These are phyloP conservation scores for Dictyostelium citrinum DNA, from an alignment of 78 protist genomes.

Conservation along the genomic window DNA sequence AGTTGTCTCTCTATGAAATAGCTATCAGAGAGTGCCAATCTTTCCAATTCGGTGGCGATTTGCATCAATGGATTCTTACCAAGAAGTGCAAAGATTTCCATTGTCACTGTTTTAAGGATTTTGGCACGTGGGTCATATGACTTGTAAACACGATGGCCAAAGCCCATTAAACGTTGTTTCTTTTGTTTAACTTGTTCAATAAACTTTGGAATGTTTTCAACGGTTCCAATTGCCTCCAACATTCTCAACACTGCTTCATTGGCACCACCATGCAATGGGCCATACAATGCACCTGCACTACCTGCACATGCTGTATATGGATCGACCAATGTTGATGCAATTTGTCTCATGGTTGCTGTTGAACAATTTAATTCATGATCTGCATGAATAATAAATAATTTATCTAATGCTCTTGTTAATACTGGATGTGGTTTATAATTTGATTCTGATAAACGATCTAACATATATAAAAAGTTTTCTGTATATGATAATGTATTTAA, in stretches of 20 bases:
- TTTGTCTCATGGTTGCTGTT: conserved; percentile 89
- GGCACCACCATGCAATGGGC: conserved; percentile 94
- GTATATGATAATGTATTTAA: conserved; percentile 54
- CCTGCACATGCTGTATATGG: conserved; percentile 89
- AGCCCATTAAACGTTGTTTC: conserved; percentile 86
- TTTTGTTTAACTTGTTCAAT: conserved; percentile 78
- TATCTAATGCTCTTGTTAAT: conserved; percentile 83
- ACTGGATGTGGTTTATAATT: conserved; percentile 79
- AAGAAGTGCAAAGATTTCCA: conserved; percentile 48
- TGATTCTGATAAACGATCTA: conserved; percentile 68
- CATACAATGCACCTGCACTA: conserved; percentile 88
- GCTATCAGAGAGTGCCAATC: conserved; percentile 78
- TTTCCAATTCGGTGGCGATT: conserved; percentile 81
- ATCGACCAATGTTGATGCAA: conserved; percentile 77
- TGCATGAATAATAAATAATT: conserved; percentile 90
- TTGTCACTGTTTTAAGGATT: conserved; percentile 37
- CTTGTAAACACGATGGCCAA: conserved; percentile 92
- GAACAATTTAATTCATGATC: conserved; percentile 94
- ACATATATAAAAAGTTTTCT: conserved; percentile 86
- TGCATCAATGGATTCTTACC: conserved; percentile 77
- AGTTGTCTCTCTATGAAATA: conserved; percentile 87
- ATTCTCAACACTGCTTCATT: conserved; percentile 86
- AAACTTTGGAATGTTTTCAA: conserved; percentile 77
- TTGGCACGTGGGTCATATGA: conserved; percentile 90
- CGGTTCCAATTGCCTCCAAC: conserved; percentile 88